These are phyloP conservation scores for Fusarium sp. DNA, from an alignment of 2,329 filamentous ascomycete genomes.

Conservation along the genomic window DNA sequence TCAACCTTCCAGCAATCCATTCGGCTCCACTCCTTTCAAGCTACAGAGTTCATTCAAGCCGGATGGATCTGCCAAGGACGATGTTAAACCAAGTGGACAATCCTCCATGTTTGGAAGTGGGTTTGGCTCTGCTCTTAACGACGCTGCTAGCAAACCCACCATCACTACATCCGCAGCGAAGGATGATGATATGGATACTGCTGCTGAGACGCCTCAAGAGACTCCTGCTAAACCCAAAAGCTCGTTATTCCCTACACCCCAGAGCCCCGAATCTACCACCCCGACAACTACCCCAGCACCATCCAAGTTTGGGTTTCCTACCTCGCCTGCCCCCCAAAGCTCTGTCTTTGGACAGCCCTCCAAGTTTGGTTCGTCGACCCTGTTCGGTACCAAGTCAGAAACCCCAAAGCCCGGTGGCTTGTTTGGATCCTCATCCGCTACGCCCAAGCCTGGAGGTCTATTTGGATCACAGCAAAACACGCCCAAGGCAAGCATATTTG, in stretches of 20 bases:
- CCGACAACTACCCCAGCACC: slow-evolving; percentile 65
- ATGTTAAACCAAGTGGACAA: slow-evolving; percentile 61
- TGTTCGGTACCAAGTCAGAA: slow-evolving; percentile 47
- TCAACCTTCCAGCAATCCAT: slow-evolving; percentile 49
- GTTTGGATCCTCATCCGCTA: slow-evolving; percentile 42
- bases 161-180: slow-evolving; percentile 52
- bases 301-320: slow-evolving; percentile 57
- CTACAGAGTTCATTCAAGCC: slow-evolving; percentile 75
- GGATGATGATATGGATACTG: slow-evolving; percentile 66
- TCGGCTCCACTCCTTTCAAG: slow-evolving; percentile 72
- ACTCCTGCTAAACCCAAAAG: slow-evolving; percentile 53
- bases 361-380: slow-evolving; percentile 41
- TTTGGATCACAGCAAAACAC: slow-evolving; percentile 40
- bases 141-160: slow-evolving; percentile 54
- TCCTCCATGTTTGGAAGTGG: slow-evolving; percentile 69
- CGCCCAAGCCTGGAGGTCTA: slow-evolving; percentile 44
- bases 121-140: slow-evolving; percentile 70
- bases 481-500: slow-evolving; percentile 38
- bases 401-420: slow-evolving; percentile 38
- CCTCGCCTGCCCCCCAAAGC: slow-evolving; percentile 48
- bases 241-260: slow-evolving; percentile 40
- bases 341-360: slow-evolving; percentile 52
- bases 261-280: slow-evolving; percentile 55
- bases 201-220: slow-evolving; percentile 49
- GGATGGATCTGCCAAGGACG: slow-evolving; percentile 71